Base-by-base conservation (phyloP, 2,329 filamentous ascomycete genomes). In the Exophiala dermatitidis region DNA sequence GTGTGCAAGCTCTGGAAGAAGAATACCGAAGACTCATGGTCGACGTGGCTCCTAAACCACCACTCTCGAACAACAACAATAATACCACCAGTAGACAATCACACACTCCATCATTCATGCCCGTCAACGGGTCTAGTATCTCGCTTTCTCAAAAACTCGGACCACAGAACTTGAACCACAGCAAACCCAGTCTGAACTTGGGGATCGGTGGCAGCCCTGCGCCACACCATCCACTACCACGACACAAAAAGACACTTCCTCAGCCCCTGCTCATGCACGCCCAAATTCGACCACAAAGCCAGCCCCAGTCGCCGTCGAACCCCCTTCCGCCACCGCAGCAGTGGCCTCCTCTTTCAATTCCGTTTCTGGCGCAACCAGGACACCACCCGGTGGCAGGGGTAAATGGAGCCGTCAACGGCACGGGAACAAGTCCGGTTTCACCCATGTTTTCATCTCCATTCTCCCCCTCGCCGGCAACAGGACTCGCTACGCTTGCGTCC, bases 1-100 rank as follows among this genome's bases (percentile, higher is more conserved):
- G 59, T 4, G 61, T 62, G 7, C 55, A 59, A 43, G 36, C 49
- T 32, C 57, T 64, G 4, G 56, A 63, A 37, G 52, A 62, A 9
- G 58, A 59, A 19, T 57, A 57, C 42, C 46, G 56, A 12, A 52
- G 45, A n/a, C 40, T 62, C 9, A 47, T 60, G 32, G 28, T 57
- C 10, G 56, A 57, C 28, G 46, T 42, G 3, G 34, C 46, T n/a
- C n/a, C 48, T 9, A 57, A 51, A 12, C 12, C 48, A 3, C 19
- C 19, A 19, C 19, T 19, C 19, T 29, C 44, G 9, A 41, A 53
- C 9, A 37, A 42, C 32, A 19, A 19, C 19, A 19, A 19, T 19
- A 19, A 19, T 19, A 19, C 19, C 19, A 19, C 19, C 19, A 19
- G 19, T 19, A 19, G 19, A 19, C 19, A 19, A 19, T 8, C 42